Evolutionary conservation across 306 rosid genomes (phyloP).

Genomic region (Ammopiptanthus mongolicus): DNA sequence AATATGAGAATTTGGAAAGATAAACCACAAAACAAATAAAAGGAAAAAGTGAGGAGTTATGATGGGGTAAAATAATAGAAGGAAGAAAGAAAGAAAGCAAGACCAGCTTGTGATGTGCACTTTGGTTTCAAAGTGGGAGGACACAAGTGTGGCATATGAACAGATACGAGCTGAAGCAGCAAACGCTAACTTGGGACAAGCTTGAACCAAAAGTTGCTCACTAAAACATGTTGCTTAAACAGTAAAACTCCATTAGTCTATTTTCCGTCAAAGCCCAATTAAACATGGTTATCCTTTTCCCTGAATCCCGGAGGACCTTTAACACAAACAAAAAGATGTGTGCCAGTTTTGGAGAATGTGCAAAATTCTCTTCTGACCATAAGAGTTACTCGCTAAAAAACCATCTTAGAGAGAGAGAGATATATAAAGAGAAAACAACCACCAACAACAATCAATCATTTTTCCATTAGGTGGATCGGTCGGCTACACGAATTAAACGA

Average conservation of each 20-base stretch:
- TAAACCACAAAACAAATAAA: background rate
- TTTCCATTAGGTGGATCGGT: too few relatives aligned
- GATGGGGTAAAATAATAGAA: background rate
- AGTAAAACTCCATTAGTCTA: conserved; percentile 24
- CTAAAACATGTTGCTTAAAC: conserved; percentile 11
- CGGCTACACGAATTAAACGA: too few relatives aligned
- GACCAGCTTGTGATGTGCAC: conserved; percentile 8
- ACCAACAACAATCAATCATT: too few relatives aligned
- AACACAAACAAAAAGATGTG: conserved; percentile 27
- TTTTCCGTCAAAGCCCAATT: conserved; percentile 65
- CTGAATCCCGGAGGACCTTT: conserved; percentile 72
- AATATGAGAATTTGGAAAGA: background rate
- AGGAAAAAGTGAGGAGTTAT: background rate
- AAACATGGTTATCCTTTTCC: conserved; percentile 60
- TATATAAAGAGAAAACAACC: background rate
- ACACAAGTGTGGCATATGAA: conserved; percentile 38
- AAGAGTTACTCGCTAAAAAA: background rate
- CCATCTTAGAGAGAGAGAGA: background rate
- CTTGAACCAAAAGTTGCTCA: conserved; percentile 31
- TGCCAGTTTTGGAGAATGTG: conserved; percentile 53
- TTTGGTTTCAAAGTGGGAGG: conserved; percentile 30
- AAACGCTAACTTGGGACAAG: conserved; percentile 34
- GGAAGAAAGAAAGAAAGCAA: background rate
- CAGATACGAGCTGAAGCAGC: conserved; percentile 32
- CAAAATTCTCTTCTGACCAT: conserved; percentile 45